Conservation (phyloP, 345 rosid species). For the Moricandia arvensis region DNA sequence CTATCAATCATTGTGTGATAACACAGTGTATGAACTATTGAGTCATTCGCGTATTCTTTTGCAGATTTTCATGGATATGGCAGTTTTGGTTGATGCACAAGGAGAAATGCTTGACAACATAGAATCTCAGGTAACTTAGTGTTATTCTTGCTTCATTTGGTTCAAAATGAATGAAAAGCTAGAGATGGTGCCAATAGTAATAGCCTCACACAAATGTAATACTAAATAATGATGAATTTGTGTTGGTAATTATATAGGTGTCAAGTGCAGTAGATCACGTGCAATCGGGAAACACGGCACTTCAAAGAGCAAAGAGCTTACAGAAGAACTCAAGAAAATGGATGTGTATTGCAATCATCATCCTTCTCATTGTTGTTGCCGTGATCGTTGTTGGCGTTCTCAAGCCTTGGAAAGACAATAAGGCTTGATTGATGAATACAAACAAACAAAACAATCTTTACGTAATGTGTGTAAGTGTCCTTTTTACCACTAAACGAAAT, state of each 20-base stretch:
- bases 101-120: constrained; percentile 95
- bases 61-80: constrained; percentile 92
- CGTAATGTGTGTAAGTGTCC: constrained; percentile 13
- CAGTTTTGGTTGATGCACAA: constrained; percentile 91
- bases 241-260: constrained; percentile 45
- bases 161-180: background rate
- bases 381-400: constrained; percentile 70
- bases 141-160: background rate
- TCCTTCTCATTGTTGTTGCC: constrained; percentile 72
- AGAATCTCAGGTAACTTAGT: constrained; percentile 68
- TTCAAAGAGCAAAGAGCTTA: constrained; percentile 70
- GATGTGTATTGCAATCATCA: constrained; percentile 87
- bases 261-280: constrained; percentile 92
- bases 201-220: no score
- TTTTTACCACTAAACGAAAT: background rate
- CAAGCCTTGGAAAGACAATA: constrained; percentile 80
- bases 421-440: constrained; percentile 36
- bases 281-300: constrained; percentile 78
- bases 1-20: background rate
- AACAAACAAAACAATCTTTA: background rate
- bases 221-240: background rate
- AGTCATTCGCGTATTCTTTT: no score
- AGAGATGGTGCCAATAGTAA: no score
- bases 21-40: no score
- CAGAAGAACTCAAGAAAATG: constrained; percentile 88